Evolutionary conservation across 1,284 basidiomycete species (phyloP).

Genomic region (Cutaneotrichosporon cutaneum): DNA sequence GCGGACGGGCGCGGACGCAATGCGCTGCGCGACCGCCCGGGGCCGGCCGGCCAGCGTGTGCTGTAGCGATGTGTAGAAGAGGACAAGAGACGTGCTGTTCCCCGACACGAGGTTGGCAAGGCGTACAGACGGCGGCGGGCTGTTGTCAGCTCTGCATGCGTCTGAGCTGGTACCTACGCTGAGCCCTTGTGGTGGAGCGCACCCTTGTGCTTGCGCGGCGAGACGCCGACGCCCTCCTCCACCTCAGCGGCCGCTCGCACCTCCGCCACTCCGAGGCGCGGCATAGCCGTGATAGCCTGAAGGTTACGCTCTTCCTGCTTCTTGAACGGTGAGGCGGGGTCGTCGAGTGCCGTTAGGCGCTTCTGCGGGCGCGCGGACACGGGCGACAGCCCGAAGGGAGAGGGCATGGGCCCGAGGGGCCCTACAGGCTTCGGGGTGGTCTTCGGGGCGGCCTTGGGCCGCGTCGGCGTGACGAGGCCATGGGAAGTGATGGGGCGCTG

Average conservation of each 20-base stretch:
- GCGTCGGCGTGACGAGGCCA: neutral
- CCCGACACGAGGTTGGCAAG: constrained; percentile 26
- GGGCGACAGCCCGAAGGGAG: neutral
- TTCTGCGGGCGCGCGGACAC: neutral
- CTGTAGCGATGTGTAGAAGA: constrained; percentile 46
- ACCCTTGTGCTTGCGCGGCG: constrained; percentile 36
- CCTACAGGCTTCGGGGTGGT: neutral
- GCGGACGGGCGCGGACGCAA: constrained; percentile 18
- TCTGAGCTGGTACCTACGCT: constrained; percentile 26
- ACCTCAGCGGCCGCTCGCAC: constrained; percentile 18
- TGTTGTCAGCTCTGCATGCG: constrained; percentile 4
- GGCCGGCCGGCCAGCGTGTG: constrained; percentile 29
- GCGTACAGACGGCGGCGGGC: constrained; percentile 23
- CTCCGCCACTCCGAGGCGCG: constrained; percentile 12
- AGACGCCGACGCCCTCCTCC: constrained; percentile 43
- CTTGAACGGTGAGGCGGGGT: constrained; percentile 15
- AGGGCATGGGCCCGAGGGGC: neutral
- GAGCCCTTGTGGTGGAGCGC: constrained; percentile 32
- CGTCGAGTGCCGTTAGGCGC: constrained; percentile 9
- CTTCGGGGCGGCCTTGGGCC: neutral
- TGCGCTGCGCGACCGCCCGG: constrained; percentile 13
- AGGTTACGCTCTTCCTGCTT: neutral
- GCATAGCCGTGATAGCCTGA: constrained; percentile 8
- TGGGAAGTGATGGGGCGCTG: neutral
- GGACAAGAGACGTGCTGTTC: constrained; percentile 32